phyloP scores from a whole-genome alignment of 208 protist species.

The Leishmania arabica region DNA sequence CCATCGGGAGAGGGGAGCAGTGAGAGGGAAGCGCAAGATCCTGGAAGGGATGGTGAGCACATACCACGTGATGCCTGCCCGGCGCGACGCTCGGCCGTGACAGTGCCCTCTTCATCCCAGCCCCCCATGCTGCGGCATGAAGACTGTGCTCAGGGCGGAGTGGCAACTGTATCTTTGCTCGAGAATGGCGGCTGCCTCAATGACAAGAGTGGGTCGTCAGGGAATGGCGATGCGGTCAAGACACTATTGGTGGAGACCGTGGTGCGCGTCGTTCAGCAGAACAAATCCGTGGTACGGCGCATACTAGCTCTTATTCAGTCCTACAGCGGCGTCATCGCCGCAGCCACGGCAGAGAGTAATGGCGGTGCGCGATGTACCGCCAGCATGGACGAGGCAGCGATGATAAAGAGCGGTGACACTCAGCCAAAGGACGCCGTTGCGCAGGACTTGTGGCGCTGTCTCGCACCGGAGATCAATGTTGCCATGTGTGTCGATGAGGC shows the following conservation, averaged over 20 bases:
- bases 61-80: background rate
- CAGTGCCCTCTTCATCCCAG: background rate
- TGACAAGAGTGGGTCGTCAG: background rate
- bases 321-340: constrained; percentile 2
- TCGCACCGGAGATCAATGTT: background rate
- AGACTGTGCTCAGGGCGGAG: background rate
- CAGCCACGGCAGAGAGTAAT: background rate
- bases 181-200: background rate
- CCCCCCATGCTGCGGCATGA: background rate
- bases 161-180: background rate
- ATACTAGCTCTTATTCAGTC: constrained; percentile 27
- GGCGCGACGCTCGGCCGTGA: background rate
- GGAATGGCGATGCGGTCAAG: background rate
- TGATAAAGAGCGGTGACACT: background rate
- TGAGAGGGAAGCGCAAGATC: background rate
- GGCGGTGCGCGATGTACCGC: too few species aligned
- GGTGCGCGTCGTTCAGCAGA: constrained; percentile 30
- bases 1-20: background rate
- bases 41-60: background rate
- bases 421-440: background rate
- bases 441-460: constrained; percentile 16
- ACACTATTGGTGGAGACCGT: constrained; percentile 6
- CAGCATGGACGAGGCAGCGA: background rate
- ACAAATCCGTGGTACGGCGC: constrained; percentile 30
- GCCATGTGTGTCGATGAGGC: background rate